Percentiles rank a stretch among this genome's conserved stretches.
phyloP scores from a whole-genome alignment of 257 asterid species.

The Datura wrightii region DNA sequence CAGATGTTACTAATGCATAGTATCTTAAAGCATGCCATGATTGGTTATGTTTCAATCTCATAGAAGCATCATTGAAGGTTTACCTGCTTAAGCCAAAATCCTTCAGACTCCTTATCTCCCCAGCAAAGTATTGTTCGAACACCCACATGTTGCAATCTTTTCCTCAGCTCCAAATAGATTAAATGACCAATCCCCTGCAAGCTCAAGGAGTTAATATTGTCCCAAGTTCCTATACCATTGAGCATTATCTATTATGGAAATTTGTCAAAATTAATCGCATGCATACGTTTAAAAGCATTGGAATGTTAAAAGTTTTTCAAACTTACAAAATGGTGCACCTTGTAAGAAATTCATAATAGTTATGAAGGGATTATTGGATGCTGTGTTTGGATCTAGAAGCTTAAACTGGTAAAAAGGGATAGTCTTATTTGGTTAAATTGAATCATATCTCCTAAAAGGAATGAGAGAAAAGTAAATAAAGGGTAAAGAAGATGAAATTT shows the following conservation, averaged over 20 bases:
- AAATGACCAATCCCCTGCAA: constrained; percentile 80
- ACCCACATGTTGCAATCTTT: constrained; percentile 78
- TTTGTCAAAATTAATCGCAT: constrained; percentile 2
- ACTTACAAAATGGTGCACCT: not conserved
- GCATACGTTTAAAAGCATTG: not conserved
- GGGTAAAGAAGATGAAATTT: not conserved
- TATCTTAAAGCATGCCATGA: not conserved
- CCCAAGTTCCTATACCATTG: constrained; percentile 11
- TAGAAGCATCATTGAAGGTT: constrained; percentile 7
- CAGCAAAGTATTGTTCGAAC: constrained; percentile 73
- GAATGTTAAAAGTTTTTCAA: not conserved
- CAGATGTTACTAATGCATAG: constrained; percentile 1
- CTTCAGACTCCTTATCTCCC: constrained; percentile 94
- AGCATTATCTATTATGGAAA: not conserved
- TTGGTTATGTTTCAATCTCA: not conserved
- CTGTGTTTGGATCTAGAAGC: not conserved
- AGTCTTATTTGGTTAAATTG: not conserved
- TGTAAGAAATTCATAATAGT: constrained; percentile 8
- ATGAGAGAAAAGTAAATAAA: not conserved
- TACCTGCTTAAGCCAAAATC: constrained; percentile 94
- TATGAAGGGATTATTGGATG: not conserved
- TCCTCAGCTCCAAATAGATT: constrained; percentile 65
- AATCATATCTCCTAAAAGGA: not conserved
- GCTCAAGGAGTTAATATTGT: constrained; percentile 29
- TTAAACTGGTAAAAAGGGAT: not conserved